A percentile compares a stretch with the other conserved stretches of the same genome.
These are phyloP conservation scores for Eustoma russellianum DNA, from an alignment of 257 asterid species.

Conservation along the genomic window DNA sequence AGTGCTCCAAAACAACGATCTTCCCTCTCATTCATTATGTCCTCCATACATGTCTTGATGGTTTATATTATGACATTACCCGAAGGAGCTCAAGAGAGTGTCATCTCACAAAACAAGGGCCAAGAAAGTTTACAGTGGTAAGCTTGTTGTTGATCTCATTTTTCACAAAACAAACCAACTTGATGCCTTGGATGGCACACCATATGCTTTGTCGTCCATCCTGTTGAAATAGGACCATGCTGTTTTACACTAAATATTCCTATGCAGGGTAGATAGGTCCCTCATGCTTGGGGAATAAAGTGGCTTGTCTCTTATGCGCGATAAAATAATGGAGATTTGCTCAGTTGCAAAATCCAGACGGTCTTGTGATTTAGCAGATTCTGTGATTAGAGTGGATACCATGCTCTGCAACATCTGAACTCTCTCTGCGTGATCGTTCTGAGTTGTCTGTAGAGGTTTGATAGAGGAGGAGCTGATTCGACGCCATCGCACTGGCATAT, in stretches of 20 bases:
- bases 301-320: constrained; percentile 66
- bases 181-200: too few species aligned
- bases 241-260: constrained; percentile 21
- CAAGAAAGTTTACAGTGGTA: too few species aligned
- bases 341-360: constrained; percentile 78
- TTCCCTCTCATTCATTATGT: too few species aligned
- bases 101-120: too few species aligned
- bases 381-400: constrained; percentile 63
- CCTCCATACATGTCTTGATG: too few species aligned
- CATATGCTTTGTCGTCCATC: neutral
- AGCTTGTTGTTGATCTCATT: too few species aligned
- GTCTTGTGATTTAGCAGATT: constrained; percentile 64
- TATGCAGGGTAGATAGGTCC: constrained; percentile 35
- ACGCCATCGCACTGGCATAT: constrained; percentile 72
- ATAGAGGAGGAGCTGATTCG: constrained; percentile 39
- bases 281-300: constrained; percentile 41
- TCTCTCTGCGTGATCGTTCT: constrained; percentile 53
- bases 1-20: too few species aligned
- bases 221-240: neutral
- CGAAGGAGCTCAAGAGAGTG: too few species aligned
- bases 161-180: too few species aligned
- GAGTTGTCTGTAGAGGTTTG: constrained; percentile 30
- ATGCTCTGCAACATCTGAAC: constrained; percentile 68
- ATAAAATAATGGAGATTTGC: constrained; percentile 54
- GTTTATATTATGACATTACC: too few species aligned